Base-by-base conservation (phyloP, 106 monocot species). In the Amphibolis antarctica region DNA sequence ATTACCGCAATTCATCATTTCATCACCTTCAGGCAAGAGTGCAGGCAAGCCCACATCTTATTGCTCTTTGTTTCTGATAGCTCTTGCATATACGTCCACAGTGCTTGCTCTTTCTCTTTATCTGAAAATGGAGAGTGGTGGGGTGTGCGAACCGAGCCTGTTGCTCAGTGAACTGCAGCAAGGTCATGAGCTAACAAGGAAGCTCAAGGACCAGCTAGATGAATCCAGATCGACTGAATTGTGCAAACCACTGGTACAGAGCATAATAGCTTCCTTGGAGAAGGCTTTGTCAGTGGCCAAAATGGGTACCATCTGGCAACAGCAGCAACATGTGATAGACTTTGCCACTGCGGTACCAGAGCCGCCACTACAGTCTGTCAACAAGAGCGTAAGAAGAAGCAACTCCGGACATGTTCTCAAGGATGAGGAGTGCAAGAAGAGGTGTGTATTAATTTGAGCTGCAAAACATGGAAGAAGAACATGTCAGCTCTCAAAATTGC, bases 361-460 rank as follows among this genome's bases (percentile, higher is more conserved):
- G 12, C 69, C 63, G 0, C 76, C 65, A n/a, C n/a, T n/a, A 25
- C 45, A n/a, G 28, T 77, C 76, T 1, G 29, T 46, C 24, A 71
- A 59, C 14, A 66, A 56, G 9, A 76, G 69, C 20, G 57, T 62
- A 13, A 25, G 48, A 23, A 67, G 63, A 43, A 64, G 52, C n/a
- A 48, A 22, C n/a, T 63, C 46, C 13, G 54, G 24, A 24, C 22
- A 18, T 18, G 64, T 28, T 25, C 21, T 50, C 63, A 74, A 66
- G 58, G 72, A 66, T 31, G 59, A 67, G 18, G 73, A 79, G 49
- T 66, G 20, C 66, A 82, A 86, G 75, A 85, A 82, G 73, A 89
- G 89, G 88, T 88, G 66, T 19, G 6, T 26, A 21, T 18, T 15
- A 31, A n/a, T 31, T 20, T 14, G 28, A 58, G n/a, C 58, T 58